Base-by-base conservation (phyloP, 2,329 filamentous ascomycete genomes). In the Neopestalotiopsis sp. region DNA sequence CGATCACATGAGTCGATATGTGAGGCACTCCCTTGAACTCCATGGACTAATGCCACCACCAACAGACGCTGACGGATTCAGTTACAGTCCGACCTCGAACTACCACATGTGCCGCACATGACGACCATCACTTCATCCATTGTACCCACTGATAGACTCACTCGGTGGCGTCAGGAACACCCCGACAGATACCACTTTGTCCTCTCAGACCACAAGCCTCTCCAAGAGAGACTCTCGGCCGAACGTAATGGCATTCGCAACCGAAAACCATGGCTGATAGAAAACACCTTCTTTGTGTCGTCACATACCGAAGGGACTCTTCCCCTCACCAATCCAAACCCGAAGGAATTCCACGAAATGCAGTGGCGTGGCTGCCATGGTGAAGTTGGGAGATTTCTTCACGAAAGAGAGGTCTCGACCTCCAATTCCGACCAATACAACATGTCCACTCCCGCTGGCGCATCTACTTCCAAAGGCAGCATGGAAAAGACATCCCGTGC, bases 31-130 rank as follows among this genome's bases (percentile, higher is more conserved):
- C 20, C 4, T 7, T 5, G 14, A n/a, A 17, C 40, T 49, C 5
- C 24, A 38, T 7, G 34, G 6, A 59, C n/a, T 61, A 9, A 14
- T 53, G 17, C 20, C 57, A 30, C n/a, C 57, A 32, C 57, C 57
- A 32, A 17, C 4, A 14, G 14, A 30, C 53, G 32, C 32, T 57
- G 24, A 61, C 57, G 63, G 24, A 63, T n/a, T n/a, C 34, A 42
- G 17, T 17, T 58, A 17, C 62, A 83, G 81, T 73, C 76, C 13
- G 80, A 84, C 61, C 77, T 84, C 34, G 81, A 83, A 67, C 80
- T 84, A 53, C 83, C 83, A 58, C 83, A 85, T 68, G 78, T 83
- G n/a, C 83, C 83, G 13, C 83, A 84, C 71, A 81, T 84, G 72
- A 83, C 79, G 6, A 84, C 83, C 5, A 81, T 85, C 58, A 81